Evolutionary conservation across 2,329 filamentous ascomycete genomes (phyloP).

Genomic region (Colletotrichum phormii): DNA sequence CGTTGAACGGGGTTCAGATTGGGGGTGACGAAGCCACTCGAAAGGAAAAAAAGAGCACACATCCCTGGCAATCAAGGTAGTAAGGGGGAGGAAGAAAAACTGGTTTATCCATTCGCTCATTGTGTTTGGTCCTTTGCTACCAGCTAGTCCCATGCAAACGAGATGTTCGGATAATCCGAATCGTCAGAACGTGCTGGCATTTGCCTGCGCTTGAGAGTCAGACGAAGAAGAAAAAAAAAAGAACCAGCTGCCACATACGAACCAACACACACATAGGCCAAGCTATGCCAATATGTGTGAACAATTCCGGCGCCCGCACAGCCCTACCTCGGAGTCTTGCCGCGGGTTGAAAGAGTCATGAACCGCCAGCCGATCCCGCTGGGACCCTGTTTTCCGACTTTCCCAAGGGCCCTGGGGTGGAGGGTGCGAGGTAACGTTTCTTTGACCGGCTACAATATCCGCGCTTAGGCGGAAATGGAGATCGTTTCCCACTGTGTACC

Average conservation of each 20-base stretch:
- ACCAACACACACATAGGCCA: not conserved
- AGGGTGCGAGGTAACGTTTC: not conserved
- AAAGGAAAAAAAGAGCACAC: not conserved
- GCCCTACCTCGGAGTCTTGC: conserved; percentile 25
- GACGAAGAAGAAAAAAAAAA: not conserved
- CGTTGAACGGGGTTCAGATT: not conserved
- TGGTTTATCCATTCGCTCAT: not conserved
- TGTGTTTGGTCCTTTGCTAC: not conserved
- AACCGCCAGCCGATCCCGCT: conserved; percentile 25
- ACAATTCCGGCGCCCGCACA: not conserved
- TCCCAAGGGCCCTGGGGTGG: conserved; percentile 1
- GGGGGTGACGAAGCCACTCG: not conserved
- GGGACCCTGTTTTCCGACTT: conserved; percentile 20
- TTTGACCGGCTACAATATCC: conserved; percentile 5
- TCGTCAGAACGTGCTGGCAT: not conserved
- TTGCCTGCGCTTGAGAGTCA: not conserved
- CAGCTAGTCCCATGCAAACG: not conserved
- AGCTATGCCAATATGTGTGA: not conserved
- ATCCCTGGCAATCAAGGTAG: not conserved
- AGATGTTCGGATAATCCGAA: not conserved
- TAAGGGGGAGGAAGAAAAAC: not conserved
- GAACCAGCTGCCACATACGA: not conserved
- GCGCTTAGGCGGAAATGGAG: not conserved
- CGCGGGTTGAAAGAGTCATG: conserved; percentile 34
- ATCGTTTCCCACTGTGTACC: conserved; percentile 8